phyloP scores from a whole-genome alignment of 306 rosid species.

The Carpinus fangiana region DNA sequence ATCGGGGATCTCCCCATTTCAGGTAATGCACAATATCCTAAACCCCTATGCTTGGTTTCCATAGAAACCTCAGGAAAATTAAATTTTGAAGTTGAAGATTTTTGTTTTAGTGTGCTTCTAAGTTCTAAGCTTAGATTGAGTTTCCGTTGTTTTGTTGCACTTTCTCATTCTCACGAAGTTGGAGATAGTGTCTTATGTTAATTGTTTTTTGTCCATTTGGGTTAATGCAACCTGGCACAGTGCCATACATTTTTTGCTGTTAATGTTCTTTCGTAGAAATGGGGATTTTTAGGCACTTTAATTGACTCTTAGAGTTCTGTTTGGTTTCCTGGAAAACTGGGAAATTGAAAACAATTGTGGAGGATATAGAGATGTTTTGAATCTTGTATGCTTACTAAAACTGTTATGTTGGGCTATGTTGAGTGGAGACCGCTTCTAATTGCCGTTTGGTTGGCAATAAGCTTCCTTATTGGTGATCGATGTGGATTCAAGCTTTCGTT shows the following conservation, averaged over 20 bases:
- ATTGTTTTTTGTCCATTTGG: not conserved
- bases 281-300: not conserved
- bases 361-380: not conserved
- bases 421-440: not conserved
- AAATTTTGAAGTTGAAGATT: not conserved
- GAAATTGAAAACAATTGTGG: not conserved
- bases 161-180: not conserved
- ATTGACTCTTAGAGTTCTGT: not conserved
- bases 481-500: not conserved
- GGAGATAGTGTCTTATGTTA: not conserved
- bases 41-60: constrained; percentile 19
- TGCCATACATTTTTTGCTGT: not conserved
- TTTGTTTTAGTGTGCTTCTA: not conserved
- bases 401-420: constrained; percentile 5
- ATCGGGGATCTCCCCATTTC: constrained; percentile 72
- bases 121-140: not conserved
- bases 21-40: constrained; percentile 44
- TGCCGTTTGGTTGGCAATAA: not conserved
- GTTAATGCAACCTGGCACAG: not conserved
- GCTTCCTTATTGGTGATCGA: not conserved
- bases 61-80: not conserved
- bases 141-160: not conserved
- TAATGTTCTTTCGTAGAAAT: not conserved
- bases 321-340: not conserved
- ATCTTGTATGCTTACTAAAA: not conserved